phyloP scores from a whole-genome alignment of 2,329 filamentous ascomycete genomes.

The Ophiostoma sp. region DNA sequence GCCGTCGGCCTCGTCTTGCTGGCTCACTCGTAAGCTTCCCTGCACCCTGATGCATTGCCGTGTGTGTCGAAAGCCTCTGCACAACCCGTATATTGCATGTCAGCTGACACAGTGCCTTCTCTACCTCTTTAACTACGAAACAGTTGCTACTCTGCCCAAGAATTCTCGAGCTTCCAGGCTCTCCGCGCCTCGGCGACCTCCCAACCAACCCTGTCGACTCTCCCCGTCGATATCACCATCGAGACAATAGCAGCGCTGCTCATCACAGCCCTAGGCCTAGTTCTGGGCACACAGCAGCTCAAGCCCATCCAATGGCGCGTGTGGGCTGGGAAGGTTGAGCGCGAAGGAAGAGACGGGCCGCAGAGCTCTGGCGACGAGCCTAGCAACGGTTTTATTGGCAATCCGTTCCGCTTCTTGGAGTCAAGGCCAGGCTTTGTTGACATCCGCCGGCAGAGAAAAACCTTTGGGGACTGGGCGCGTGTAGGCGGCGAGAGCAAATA shows the following conservation, averaged over 20 bases:
- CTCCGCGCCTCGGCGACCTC: conserved; percentile 35
- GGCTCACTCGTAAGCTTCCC: conserved; percentile 69
- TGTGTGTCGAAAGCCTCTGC: no score
- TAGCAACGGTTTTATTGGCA: conserved; percentile 65
- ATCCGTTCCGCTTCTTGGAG: conserved; percentile 75
- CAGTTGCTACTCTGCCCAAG: conserved; percentile 94
- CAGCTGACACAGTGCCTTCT: no score
- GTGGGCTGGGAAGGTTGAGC: conserved; percentile 80
- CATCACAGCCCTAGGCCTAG: conserved; percentile 76
- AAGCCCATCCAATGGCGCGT: conserved; percentile 79
- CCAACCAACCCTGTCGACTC: conserved; percentile 41
- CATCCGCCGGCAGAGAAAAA: conserved; percentile 71
- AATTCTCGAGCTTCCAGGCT: conserved; percentile 72
- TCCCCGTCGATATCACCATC: conserved; percentile 81
- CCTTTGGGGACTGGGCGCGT: conserved; percentile 69
- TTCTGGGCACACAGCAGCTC: conserved; percentile 68
- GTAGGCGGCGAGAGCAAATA: conserved; percentile 33
- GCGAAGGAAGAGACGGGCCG: conserved; percentile 60
- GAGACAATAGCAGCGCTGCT: conserved; percentile 79
- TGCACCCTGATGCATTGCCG: background rate
- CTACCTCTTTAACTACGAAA: conserved; percentile 2
- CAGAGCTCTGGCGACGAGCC: conserved; percentile 46
- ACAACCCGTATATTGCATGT: no score
- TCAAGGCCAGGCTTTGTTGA: conserved; percentile 80
- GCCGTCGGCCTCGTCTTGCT: conserved; percentile 71